Percentiles rank a stretch among this genome's conserved stretches.
phyloP scores from a whole-genome alignment of 148 eudicot genomes.

The Pharnaceum exiguum region DNA sequence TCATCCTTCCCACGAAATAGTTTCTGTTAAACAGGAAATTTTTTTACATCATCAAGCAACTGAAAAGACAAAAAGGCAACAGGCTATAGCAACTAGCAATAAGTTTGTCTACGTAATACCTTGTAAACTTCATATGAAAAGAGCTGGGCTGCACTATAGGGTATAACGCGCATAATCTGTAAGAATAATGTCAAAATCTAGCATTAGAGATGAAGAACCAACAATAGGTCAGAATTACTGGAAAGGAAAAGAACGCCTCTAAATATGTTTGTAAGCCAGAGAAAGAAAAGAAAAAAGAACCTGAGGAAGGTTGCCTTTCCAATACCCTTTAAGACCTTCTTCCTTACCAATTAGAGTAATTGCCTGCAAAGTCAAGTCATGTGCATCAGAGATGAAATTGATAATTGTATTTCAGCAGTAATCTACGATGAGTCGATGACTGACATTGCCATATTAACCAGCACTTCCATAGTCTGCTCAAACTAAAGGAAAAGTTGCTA shows the following conservation, averaged over 20 bases:
- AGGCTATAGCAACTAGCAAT: neutral
- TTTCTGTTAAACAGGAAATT: constrained; percentile 38
- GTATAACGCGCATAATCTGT: constrained; percentile 84
- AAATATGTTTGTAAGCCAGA: neutral
- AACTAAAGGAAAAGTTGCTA: no score
- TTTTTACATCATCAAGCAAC: constrained; percentile 22
- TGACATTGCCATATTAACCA: no score
- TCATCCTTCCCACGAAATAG: constrained; percentile 78
- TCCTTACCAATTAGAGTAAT: constrained; percentile 62
- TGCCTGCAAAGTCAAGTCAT: constrained; percentile 41
- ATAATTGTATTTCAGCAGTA: no score
- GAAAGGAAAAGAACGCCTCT: neutral
- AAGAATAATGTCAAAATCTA: neutral
- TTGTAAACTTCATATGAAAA: constrained; percentile 87
- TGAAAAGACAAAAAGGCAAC: neutral
- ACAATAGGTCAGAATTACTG: neutral
- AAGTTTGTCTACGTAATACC: constrained; percentile 37
- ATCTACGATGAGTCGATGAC: no score
- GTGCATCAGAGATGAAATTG: neutral
- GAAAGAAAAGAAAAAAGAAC: constrained; percentile 27
- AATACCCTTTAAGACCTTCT: constrained; percentile 86
- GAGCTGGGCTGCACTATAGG: constrained; percentile 90
- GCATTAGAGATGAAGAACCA: neutral
- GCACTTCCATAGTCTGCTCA: no score
- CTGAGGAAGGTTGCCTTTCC: constrained; percentile 99